Evolutionary conservation across 441 rosid species (phyloP).

Genomic region (Pelargonium myrrhifolium): DNA sequence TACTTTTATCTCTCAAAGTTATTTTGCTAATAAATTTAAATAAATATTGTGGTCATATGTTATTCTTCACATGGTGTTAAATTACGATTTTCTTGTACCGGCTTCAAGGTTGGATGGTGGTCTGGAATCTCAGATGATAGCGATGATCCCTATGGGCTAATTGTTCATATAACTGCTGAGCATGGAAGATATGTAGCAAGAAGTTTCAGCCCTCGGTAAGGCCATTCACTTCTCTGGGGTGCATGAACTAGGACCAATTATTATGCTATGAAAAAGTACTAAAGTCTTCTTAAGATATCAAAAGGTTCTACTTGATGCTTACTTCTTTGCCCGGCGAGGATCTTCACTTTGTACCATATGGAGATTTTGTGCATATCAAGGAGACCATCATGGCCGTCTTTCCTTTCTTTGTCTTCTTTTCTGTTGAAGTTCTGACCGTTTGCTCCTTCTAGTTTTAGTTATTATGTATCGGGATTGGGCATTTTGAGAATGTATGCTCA

Average conservation of each 20-base stretch:
- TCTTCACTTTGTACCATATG: neutral
- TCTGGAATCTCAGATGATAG: constrained; percentile 76
- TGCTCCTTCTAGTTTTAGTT: neutral
- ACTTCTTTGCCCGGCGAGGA: neutral
- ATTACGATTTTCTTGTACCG: constrained; percentile 17
- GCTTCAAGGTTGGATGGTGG: constrained; percentile 94
- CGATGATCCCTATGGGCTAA: constrained; percentile 75
- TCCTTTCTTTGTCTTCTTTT: neutral
- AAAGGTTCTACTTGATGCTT: neutral
- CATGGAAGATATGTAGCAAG: constrained; percentile 95
- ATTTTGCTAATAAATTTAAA: too few relatives aligned
- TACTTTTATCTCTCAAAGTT: too few relatives aligned
- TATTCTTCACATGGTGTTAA: neutral
- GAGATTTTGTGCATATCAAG: neutral
- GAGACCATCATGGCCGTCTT: too few relatives aligned
- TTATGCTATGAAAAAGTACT: neutral
- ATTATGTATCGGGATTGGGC: neutral
- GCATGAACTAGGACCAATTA: neutral
- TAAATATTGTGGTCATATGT: neutral
- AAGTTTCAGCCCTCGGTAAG: constrained; percentile 84
- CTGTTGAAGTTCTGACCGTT: neutral
- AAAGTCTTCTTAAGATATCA: neutral
- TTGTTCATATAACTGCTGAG: constrained; percentile 83
- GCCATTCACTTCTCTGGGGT: constrained; percentile 7
- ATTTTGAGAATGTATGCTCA: neutral